Base-by-base conservation (phyloP, 441 rosid species). In the Populus hybrid region DNA sequence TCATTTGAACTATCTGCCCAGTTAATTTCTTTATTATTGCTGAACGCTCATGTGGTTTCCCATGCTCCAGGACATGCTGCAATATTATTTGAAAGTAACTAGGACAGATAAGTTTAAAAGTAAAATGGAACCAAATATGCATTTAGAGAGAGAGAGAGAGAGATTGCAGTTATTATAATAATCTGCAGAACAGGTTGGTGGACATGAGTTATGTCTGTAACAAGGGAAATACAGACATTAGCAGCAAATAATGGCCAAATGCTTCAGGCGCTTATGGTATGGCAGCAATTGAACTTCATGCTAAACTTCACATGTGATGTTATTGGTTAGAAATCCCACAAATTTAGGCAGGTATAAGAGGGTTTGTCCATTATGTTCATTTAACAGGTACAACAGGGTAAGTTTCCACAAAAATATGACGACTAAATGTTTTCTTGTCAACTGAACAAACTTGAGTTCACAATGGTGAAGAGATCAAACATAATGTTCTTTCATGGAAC, bases 61-160 rank as follows among this genome's bases (percentile, higher is more conserved):
- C 96, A 71, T 89, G 93, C 86, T 90, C 96, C 76, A 92, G 86
- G 63, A 92, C 94, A 87, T 92, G 96, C 94, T 92, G 87, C 42
- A 79, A 78, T 20, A 77, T 72, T 56, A 18, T 64, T 76, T 21
- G 70, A 63, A 76, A 78, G 20, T 70, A 78, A 68, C 71, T 29
- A 80, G 59, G 76, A 74, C 28, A 71, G 14, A n/a, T 20, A 11
- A 38, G 11, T 40, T n/a, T 24, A 11, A 29, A 9, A 45, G 18
- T 0, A 66, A 61, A n/a, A 59, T 9, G 40, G 18, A 28, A 68
- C 31, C 64, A 23, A 71, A 38, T n/a, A 36, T 50, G 29, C 11
- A 33, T 18, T 20, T 68, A 29, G 24, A 20, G 4, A 29, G 73
- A 63, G 29, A 20, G 36, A 73, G 20, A 64, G 71, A 68, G 24